These are phyloP conservation scores for Oleoguttula mirabilis DNA, from an alignment of 495 filamentous ascomycete species.

Conservation along the genomic window DNA sequence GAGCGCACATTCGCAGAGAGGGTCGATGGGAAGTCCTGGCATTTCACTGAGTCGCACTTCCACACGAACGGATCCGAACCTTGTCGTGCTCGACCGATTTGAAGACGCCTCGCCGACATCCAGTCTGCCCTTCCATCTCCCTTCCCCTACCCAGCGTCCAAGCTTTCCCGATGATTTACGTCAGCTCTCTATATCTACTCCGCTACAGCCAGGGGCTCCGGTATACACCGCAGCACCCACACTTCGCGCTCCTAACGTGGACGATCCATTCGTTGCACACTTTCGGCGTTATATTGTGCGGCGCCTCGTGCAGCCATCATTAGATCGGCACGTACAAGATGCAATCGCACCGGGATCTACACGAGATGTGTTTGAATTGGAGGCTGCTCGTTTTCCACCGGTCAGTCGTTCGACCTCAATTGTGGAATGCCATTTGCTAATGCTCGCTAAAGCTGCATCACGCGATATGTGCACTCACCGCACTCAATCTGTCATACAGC, in stretches of 20 bases:
- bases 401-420: conserved; percentile 1
- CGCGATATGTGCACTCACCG: conserved; percentile 50
- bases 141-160: not conserved
- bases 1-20: conserved; percentile 12
- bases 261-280: conserved; percentile 7
- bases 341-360: not conserved
- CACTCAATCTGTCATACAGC: conserved; percentile 42
- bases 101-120: conserved; percentile 4
- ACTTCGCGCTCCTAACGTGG: not conserved
- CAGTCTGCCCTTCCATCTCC: not conserved
- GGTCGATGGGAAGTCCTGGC: conserved; percentile 1
- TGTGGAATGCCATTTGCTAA: conserved; percentile 7
- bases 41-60: not conserved
- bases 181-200: conserved; percentile 7
- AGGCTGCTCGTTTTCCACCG: conserved; percentile 12
- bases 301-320: conserved; percentile 1
- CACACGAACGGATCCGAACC: conserved; percentile 7
- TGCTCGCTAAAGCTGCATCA: conserved; percentile 38
- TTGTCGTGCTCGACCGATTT: conserved; percentile 18
- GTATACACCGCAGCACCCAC: not conserved
- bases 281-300: conserved; percentile 11
- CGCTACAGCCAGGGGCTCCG: not conserved
- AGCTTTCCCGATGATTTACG: conserved; percentile 11
- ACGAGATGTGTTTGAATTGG: conserved; percentile 11
- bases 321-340: not conserved